These are phyloP conservation scores for Santalum album DNA, from an alignment of 164 flowering plant genomes.

Conservation along the genomic window DNA sequence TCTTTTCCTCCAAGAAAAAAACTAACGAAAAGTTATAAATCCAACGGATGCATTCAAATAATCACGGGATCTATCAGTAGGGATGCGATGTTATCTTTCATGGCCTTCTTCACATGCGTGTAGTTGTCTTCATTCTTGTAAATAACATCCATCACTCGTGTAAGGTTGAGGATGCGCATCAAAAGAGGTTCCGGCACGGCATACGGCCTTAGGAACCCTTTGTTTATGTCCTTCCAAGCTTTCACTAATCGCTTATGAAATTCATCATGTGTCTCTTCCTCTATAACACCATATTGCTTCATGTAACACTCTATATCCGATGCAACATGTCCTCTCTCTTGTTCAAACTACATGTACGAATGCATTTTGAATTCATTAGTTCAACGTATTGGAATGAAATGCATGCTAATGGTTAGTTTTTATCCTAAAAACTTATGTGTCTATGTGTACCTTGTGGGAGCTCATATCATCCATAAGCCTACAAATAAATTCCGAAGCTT, in stretches of 20 bases:
- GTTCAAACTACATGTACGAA: conserved; percentile 14
- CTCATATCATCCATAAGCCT: not conserved
- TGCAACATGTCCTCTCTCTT: conserved; percentile 19
- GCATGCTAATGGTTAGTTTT: not conserved
- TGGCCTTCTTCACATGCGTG: conserved; percentile 3
- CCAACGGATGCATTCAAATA: not conserved
- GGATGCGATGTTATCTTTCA: conserved; percentile 5
- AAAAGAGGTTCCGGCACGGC: conserved; percentile 15
- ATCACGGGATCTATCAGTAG: conserved; percentile 12
- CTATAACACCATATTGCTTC: conserved; percentile 19
- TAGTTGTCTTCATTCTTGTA: conserved; percentile 34
- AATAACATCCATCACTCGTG: conserved; percentile 22
- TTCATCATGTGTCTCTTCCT: conserved; percentile 5
- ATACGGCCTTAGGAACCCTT: conserved; percentile 18
- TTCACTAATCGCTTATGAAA: conserved; percentile 8
- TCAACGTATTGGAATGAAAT: not conserved
- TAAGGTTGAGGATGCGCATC: conserved; percentile 17
- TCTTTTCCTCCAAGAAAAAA: too few species aligned
- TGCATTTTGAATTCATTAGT: not conserved
- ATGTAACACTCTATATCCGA: conserved; percentile 28
- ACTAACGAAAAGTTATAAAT: too few species aligned
- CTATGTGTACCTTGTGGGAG: not conserved
- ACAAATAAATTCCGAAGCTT: not conserved
- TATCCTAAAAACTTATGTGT: not conserved
- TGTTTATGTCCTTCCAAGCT: conserved; percentile 48